Percentiles rank a stretch among this genome's conserved stretches.
Conservation (phyloP, 768 basidiomycete genomes). For the Xerocomellus intermedius region DNA sequence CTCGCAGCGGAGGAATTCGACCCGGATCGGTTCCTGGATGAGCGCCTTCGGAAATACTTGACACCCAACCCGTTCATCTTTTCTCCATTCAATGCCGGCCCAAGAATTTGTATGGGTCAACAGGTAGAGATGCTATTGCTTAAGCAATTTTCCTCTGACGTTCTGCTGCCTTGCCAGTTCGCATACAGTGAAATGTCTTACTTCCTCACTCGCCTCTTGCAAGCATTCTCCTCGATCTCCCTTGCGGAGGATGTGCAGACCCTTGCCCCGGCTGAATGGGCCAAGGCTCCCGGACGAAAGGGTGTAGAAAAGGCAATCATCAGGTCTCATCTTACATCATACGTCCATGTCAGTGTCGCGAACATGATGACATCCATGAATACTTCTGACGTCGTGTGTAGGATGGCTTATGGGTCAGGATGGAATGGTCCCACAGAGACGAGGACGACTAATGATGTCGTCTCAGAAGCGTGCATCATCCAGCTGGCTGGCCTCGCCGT, state of each 20-base stretch:
- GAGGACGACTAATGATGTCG: neutral
- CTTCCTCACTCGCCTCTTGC: constrained; percentile 58
- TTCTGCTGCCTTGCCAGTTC: constrained; percentile 38
- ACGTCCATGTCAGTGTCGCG: constrained; percentile 37
- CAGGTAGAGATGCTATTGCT: constrained; percentile 22
- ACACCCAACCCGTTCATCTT: constrained; percentile 54
- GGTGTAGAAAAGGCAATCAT: constrained; percentile 47
- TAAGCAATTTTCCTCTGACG: too few species aligned
- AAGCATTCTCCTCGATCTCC: constrained; percentile 47
- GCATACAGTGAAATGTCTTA: constrained; percentile 68
- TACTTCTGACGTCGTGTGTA: neutral
- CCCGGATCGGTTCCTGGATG: constrained; percentile 67
- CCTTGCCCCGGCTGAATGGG: constrained; percentile 48
- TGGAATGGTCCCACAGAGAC: constrained; percentile 14
- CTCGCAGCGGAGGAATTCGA: constrained; percentile 55
- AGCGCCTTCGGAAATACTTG: constrained; percentile 53
- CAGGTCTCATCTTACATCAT: constrained; percentile 54
- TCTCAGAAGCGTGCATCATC: neutral
- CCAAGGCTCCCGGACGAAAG: constrained; percentile 32
- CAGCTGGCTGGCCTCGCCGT: too few species aligned
- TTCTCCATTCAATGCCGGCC: constrained; percentile 41
- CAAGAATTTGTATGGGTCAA: constrained; percentile 39
- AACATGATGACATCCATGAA: neutral
- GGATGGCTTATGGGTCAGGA: constrained; percentile 30
- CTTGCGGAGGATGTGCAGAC: constrained; percentile 47